Evolutionary conservation across 768 basidiomycete species (phyloP).

Genomic region (Lactarius psammicola): DNA sequence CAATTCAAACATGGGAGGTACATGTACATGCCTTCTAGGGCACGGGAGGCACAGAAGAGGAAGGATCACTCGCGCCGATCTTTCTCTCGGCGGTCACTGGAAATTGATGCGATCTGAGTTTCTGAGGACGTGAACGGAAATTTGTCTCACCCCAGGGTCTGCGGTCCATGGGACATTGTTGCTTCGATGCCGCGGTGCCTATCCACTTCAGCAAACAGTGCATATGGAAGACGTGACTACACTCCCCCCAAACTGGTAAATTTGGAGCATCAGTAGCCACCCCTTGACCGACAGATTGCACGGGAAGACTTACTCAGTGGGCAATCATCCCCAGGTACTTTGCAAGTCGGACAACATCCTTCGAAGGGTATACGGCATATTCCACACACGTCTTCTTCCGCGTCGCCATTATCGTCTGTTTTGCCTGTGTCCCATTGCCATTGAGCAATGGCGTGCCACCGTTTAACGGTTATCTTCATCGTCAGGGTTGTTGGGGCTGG

Average conservation of each 20-base stretch:
- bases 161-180: constrained; percentile 98
- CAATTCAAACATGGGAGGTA: no score
- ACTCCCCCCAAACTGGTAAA: constrained; percentile 89
- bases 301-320: constrained; percentile 65
- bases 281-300: not conserved
- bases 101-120: not conserved
- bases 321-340: constrained; percentile 95
- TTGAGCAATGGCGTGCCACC: constrained; percentile 85
- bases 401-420: constrained; percentile 51
- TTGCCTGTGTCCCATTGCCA: constrained; percentile 77
- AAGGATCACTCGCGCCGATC: constrained; percentile 32
- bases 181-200: constrained; percentile 82
- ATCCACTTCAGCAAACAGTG: constrained; percentile 98
- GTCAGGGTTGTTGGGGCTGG: not conserved
- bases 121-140: not conserved
- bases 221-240: constrained; percentile 97
- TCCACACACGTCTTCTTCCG: constrained; percentile 71
- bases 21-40: not conserved
- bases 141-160: constrained; percentile 77
- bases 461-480: constrained; percentile 83
- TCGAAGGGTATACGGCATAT: constrained; percentile 93
- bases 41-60: not conserved
- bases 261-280: not conserved
- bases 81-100: constrained; percentile 57
- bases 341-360: constrained; percentile 93